A percentile compares a stretch with the other conserved stretches of the same genome.
Evolutionary conservation across 495 filamentous ascomycete genomes (phyloP).

Genomic region (Penicillium coffeae): DNA sequence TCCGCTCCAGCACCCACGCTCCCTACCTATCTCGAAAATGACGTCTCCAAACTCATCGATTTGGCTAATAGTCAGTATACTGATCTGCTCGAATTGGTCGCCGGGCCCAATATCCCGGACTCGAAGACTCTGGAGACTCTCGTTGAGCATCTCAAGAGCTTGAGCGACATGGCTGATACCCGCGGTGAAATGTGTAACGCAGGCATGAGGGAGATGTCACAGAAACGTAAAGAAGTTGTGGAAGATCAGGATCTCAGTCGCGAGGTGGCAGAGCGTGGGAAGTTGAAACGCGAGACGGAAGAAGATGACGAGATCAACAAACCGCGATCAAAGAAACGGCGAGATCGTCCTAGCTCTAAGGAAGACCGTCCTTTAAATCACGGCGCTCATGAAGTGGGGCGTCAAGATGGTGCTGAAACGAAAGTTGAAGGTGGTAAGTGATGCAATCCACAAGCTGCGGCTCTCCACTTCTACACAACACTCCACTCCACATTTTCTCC

Average conservation of each 20-base stretch:
- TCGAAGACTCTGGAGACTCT: conserved; percentile 68
- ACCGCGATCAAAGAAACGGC: conserved; percentile 49
- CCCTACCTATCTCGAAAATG: conserved; percentile 55
- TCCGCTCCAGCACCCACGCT: conserved; percentile 49
- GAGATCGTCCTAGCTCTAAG: conserved; percentile 45
- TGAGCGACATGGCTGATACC: conserved; percentile 62
- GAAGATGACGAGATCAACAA: conserved; percentile 52
- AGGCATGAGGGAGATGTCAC: conserved; percentile 67
- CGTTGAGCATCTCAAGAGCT: conserved; percentile 59
- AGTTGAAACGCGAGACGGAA: conserved; percentile 50
- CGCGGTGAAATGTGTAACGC: conserved; percentile 62
- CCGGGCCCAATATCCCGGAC: conserved; percentile 66
- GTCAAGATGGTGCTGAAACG: conserved; percentile 60
- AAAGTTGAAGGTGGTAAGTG: conserved; percentile 60
- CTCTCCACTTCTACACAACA: conserved; percentile 10
- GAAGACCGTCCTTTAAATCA: conserved; percentile 57
- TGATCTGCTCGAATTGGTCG: conserved; percentile 66
- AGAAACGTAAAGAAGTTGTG: conserved; percentile 57
- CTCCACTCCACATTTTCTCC: conserved; percentile 13
- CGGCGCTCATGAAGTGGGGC: conserved; percentile 60
- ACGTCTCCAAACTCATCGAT: conserved; percentile 58
- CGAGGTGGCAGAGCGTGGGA: conserved; percentile 41
- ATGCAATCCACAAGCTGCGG: neutral
- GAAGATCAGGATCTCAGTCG: conserved; percentile 48
- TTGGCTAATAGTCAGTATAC: conserved; percentile 60